These are phyloP conservation scores for Penicillium sp. DNA, from an alignment of 2,329 filamentous ascomycete genomes.

Conservation along the genomic window DNA sequence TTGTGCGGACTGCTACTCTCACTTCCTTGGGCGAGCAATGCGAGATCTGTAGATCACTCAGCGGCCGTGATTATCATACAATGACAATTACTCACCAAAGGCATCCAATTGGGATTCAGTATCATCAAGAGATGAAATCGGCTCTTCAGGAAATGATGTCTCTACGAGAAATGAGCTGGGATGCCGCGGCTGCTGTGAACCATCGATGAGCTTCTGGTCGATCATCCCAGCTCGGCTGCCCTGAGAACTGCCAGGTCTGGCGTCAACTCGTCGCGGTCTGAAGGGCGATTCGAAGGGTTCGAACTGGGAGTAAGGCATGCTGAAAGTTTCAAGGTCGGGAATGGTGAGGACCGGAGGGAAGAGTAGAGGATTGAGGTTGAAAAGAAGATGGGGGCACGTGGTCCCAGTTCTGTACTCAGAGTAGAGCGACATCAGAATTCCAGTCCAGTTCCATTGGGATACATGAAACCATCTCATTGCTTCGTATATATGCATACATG, in stretches of 20 bases:
- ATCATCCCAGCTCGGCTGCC: slow-evolving; percentile 12
- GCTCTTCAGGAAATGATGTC: not conserved
- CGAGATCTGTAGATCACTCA: slow-evolving; percentile 29
- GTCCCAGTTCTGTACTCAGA: slow-evolving; percentile 1
- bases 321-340: not conserved
- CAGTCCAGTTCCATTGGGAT: slow-evolving; percentile 1
- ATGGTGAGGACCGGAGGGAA: not conserved
- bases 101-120: slow-evolving; percentile 42
- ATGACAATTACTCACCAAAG: slow-evolving; percentile 42
- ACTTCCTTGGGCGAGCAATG: slow-evolving; percentile 34
- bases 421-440: not conserved
- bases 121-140: slow-evolving; percentile 7
- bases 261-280: slow-evolving; percentile 9
- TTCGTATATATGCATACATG: slow-evolving; percentile 28
- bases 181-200: slow-evolving; percentile 15
- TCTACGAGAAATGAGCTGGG: slow-evolving; percentile 3
- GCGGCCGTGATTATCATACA: not conserved
- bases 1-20: slow-evolving; percentile 3
- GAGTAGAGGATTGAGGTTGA: not conserved
- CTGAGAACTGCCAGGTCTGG: slow-evolving; percentile 6
- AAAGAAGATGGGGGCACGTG: slow-evolving; percentile 4
- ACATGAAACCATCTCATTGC: slow-evolving; percentile 20
- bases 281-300: slow-evolving; percentile 8
- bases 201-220: slow-evolving; percentile 24
- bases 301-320: slow-evolving; percentile 16